Evolutionary conservation across 331 rosid species (phyloP).

Genomic region (Telfairia occidentalis): DNA sequence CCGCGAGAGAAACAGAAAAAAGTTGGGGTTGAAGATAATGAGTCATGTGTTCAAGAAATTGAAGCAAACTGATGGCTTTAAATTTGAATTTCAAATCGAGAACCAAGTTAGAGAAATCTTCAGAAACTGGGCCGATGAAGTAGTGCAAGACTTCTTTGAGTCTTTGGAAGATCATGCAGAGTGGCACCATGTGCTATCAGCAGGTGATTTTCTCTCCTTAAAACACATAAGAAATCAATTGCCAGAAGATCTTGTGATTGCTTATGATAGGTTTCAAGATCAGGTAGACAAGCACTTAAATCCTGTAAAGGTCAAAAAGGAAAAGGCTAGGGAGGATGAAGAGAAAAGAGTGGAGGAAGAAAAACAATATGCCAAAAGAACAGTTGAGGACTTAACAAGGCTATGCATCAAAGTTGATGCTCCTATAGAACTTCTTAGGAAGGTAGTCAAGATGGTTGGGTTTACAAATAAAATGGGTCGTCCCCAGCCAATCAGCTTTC

Average conservation of each 20-base stretch:
- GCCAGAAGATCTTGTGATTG: slow-evolving; percentile 1
- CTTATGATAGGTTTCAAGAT: slow-evolving; percentile 10
- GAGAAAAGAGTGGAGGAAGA: slow-evolving; percentile 2
- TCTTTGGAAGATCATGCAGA: neutral
- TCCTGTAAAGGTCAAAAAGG: neutral
- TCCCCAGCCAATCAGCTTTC: neutral
- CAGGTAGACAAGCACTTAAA: neutral
- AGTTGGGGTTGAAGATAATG: slow-evolving; percentile 5
- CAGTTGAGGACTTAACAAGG: slow-evolving; percentile 10
- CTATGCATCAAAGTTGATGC: slow-evolving; percentile 10
- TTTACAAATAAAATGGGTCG: slow-evolving; percentile 7
- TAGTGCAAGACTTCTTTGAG: neutral
- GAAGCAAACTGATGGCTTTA: neutral
- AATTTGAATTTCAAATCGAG: neutral
- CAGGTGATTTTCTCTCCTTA: slow-evolving; percentile 3
- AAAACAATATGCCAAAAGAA: slow-evolving; percentile 1
- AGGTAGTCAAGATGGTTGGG: slow-evolving; percentile 7
- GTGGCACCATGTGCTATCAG: neutral
- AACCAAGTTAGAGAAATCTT: neutral
- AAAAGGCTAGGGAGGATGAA: slow-evolving; percentile 2
- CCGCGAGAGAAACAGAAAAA: slow-evolving; percentile 2
- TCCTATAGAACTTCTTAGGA: slow-evolving; percentile 4
- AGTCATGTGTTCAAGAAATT: neutral
- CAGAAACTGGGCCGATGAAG: slow-evolving; percentile 5
- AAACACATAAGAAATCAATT: slow-evolving; percentile 1